Percentiles rank a stretch among this genome's conserved stretches.
Evolutionary conservation across 371 early-diverging fungal genomes (phyloP).

Genomic region (Mortierella sp.): DNA sequence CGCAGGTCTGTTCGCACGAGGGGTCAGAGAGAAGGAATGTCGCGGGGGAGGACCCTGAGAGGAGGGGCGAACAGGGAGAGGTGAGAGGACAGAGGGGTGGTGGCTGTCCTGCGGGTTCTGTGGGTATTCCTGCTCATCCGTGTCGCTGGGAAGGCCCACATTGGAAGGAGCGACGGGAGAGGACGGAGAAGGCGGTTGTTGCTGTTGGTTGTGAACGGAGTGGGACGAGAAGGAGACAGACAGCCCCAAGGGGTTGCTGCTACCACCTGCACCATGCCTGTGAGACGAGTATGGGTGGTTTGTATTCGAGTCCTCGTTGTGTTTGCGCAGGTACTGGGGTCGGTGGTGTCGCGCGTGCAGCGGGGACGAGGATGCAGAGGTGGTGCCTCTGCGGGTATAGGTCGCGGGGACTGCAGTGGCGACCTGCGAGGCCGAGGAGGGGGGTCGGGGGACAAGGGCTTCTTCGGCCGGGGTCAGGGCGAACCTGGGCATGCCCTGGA

Average conservation of each 20-base stretch:
- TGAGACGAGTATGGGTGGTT: constrained; percentile 24
- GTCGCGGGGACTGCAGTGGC: constrained; percentile 28
- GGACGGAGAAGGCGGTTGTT: background rate
- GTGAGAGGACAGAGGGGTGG: constrained; percentile 6
- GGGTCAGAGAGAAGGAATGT: background rate
- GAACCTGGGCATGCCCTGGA: constrained; percentile 39
- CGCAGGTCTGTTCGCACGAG: background rate
- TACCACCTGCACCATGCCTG: constrained; percentile 8
- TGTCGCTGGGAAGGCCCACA: background rate
- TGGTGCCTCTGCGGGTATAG: constrained; percentile 15
- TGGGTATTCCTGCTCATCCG: constrained; percentile 34
- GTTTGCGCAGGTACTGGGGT: constrained; percentile 13
- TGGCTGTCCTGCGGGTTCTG: constrained; percentile 38
- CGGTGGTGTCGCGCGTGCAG: constrained; percentile 20
- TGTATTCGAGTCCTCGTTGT: background rate
- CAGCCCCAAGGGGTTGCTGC: background rate
- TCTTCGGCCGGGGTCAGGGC: constrained; percentile 42
- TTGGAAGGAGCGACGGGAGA: constrained; percentile 10
- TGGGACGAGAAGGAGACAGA: constrained; percentile 21
- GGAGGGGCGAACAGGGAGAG: constrained; percentile 24
- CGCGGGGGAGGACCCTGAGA: constrained; percentile 12
- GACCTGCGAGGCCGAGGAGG: constrained; percentile 43
- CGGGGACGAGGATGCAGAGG: background rate
- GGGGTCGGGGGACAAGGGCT: constrained; percentile 33
- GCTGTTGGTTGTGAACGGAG: constrained; percentile 5